Evolutionary conservation across 2,329 filamentous ascomycete genomes (phyloP).

Genomic region (Aspergillus pseudoterreus): DNA sequence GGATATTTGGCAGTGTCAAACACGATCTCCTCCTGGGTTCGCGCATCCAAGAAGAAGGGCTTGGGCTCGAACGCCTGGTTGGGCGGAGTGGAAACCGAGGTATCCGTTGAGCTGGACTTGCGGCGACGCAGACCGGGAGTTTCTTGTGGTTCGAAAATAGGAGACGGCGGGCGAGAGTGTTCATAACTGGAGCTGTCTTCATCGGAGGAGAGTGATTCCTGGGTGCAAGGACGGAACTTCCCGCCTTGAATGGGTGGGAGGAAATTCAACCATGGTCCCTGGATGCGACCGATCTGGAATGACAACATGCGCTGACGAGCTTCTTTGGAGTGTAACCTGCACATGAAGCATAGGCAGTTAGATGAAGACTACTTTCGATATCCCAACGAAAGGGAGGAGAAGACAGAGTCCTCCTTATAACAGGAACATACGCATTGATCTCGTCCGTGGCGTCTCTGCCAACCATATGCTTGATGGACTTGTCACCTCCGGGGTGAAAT

Average conservation of each 20-base stretch:
- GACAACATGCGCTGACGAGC: conserved; percentile 71
- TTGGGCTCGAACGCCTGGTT: conserved; percentile 33
- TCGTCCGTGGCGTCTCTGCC: conserved; percentile 93
- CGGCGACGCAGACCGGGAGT: conserved; percentile 34
- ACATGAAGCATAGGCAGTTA: conserved; percentile 7
- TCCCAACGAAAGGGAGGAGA: neutral
- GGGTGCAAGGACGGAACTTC: conserved; percentile 59
- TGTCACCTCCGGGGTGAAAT: conserved; percentile 89
- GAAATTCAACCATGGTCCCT: conserved; percentile 84
- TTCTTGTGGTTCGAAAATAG: conserved; percentile 53
- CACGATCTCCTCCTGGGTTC: conserved; percentile 70
- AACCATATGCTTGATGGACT: conserved; percentile 88
- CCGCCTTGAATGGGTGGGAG: conserved; percentile 89
- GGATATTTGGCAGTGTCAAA: conserved; percentile 80
- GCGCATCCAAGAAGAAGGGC: conserved; percentile 64
- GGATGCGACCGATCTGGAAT: conserved; percentile 78
- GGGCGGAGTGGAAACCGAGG: conserved; percentile 26
- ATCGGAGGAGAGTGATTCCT: conserved; percentile 41
- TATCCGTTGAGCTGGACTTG: conserved; percentile 25
- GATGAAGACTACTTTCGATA: neutral
- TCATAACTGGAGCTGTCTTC: conserved; percentile 48
- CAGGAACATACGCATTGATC: conserved; percentile 69
- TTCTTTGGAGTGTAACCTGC: conserved; percentile 76
- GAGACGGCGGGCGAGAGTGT: conserved; percentile 56
- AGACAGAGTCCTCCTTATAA: neutral